Conservation (phyloP, 1,284 basidiomycete genomes). For the Papiliotrema fonsecae region DNA sequence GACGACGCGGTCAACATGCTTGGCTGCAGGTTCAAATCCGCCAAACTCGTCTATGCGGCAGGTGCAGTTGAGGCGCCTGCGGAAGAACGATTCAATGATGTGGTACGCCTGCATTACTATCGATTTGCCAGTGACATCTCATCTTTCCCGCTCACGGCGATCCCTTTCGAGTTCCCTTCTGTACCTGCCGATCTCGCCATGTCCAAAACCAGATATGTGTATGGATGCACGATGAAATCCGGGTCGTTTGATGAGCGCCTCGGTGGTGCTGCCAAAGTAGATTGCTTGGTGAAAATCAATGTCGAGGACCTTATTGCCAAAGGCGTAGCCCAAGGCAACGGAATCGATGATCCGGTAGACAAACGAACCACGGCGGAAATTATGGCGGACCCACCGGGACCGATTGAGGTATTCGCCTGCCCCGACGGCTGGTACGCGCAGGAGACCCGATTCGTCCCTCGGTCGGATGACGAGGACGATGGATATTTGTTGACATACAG, state of each 20-base stretch:
- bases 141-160: conserved; percentile 49
- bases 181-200: conserved; percentile 40
- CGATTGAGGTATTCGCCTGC: conserved; percentile 48
- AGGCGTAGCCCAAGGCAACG: conserved; percentile 32
- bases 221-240: conserved; percentile 47
- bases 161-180: conserved; percentile 53
- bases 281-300: conserved; percentile 51
- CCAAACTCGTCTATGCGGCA: conserved; percentile 52
- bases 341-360: conserved; percentile 43
- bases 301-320: conserved; percentile 37
- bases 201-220: conserved; percentile 46
- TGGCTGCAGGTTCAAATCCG: conserved; percentile 51
- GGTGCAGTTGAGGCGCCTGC: conserved; percentile 48
- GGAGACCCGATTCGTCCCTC: conserved; percentile 50
- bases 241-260: conserved; percentile 50
- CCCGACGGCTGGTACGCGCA: conserved; percentile 50
- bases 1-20: conserved; percentile 44
- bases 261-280: conserved; percentile 53
- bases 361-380: conserved; percentile 43
- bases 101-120: conserved; percentile 51
- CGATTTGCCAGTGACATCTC: conserved; percentile 44
- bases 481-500: conserved; percentile 52
- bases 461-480: conserved; percentile 47
- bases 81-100: conserved; percentile 43
- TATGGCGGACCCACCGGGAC: conserved; percentile 25